These are phyloP conservation scores for Vicia villosa DNA, from an alignment of 306 rosid species.

Conservation along the genomic window DNA sequence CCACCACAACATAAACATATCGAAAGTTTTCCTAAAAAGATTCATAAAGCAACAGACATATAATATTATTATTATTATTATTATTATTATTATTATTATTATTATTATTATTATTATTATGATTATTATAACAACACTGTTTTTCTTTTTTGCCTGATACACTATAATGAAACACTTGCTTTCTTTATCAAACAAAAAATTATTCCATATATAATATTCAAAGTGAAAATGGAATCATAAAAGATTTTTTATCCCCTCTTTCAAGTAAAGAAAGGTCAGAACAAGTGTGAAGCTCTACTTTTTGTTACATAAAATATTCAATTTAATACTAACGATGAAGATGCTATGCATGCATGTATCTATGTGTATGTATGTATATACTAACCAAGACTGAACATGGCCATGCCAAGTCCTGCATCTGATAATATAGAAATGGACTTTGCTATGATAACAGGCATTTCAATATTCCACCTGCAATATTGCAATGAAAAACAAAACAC, in stretches of 20 bases:
- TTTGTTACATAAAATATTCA: not conserved
- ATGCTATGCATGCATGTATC: too few relatives aligned
- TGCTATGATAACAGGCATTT: conserved; percentile 85
- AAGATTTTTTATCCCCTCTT: not conserved
- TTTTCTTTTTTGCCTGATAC: not conserved
- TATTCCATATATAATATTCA: not conserved
- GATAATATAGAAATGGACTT: conserved; percentile 87
- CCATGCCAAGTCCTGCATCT: conserved; percentile 98
- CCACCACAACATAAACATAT: not conserved
- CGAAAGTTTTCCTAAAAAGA: not conserved
- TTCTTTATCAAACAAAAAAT: not conserved
- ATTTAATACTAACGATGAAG: too few relatives aligned
- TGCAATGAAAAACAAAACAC: not conserved
- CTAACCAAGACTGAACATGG: conserved; percentile 99
- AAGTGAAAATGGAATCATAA: conserved; percentile 26
- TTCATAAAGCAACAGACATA: not conserved
- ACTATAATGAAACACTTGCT: not conserved
- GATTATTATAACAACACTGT: too few relatives aligned
- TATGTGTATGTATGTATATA: not conserved
- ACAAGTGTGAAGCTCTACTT: not conserved
- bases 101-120: too few relatives aligned
- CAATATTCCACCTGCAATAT: conserved; percentile 67
- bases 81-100: too few relatives aligned
- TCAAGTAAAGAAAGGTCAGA: conserved; percentile 32
- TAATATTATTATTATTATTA: too few relatives aligned